A percentile compares a stretch with the other conserved stretches of the same genome.
These are phyloP conservation scores for Rhizophagus sp. DNA, from an alignment of 192 early-diverging fungal species.

Conservation along the genomic window DNA sequence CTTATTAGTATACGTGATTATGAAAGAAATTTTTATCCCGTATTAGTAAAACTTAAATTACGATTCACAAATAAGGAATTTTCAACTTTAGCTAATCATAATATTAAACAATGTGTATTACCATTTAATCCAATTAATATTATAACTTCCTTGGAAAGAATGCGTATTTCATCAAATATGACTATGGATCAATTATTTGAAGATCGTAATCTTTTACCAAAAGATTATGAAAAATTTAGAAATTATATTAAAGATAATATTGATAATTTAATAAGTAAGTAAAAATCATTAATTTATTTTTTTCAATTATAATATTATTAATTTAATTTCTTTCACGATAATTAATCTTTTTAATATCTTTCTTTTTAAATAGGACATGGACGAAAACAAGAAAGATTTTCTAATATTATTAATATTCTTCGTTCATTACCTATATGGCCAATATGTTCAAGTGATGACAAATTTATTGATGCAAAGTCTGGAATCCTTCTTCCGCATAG, in stretches of 20 bases:
- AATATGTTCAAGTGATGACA: not conserved
- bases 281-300: not conserved
- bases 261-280: not conserved
- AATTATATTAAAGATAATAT: not conserved
- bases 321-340: not conserved
- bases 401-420: not conserved
- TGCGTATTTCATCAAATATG: too few species aligned
- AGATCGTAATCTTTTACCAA: not conserved
- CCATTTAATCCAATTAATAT: not conserved
- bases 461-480: not conserved
- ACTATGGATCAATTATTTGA: not conserved
- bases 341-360: not conserved
- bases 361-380: not conserved
- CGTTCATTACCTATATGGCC: not conserved
- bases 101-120: not conserved
- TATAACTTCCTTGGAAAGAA: not conserved
- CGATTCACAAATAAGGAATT: not conserved
- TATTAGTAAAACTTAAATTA: not conserved
- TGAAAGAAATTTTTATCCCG: not conserved
- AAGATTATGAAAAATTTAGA: not conserved
- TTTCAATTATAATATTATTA: too few species aligned
- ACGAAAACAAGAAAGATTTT: not conserved
- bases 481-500: not conserved
- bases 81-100: not conserved
- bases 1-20: not conserved